Conservation (phyloP, 2,329 filamentous ascomycete species). For the Ophiostoma pallidulum region DNA sequence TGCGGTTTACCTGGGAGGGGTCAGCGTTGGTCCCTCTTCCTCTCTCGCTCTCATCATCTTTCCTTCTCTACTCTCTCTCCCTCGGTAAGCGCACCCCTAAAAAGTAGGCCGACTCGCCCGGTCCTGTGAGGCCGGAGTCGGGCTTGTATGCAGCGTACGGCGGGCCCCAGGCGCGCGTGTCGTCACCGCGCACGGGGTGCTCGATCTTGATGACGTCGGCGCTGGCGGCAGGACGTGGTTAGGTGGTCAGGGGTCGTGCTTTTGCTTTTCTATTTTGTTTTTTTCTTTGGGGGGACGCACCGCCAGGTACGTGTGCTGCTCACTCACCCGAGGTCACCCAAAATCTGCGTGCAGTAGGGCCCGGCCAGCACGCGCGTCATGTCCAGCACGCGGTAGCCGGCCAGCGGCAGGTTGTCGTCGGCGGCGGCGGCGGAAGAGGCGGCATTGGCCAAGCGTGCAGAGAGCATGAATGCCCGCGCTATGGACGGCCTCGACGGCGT, state of each 20-base stretch:
- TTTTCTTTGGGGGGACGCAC: too few relatives aligned
- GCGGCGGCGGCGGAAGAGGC: not conserved
- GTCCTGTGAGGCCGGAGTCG: conserved; percentile 50
- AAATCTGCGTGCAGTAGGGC: conserved; percentile 95
- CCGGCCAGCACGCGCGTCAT: conserved; percentile 95
- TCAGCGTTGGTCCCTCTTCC: too few relatives aligned
- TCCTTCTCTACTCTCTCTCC: too few relatives aligned
- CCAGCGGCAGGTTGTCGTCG: conserved; percentile 49
- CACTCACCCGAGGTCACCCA: conserved; percentile 92
- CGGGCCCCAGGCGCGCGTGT: conserved; percentile 93
- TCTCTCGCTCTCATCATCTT: too few relatives aligned
- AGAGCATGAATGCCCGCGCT: too few relatives aligned
- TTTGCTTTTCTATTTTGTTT: too few relatives aligned
- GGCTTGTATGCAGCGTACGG: conserved; percentile 75
- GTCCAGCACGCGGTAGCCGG: conserved; percentile 82
- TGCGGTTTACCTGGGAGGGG: conserved; percentile 84
- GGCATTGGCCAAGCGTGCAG: not conserved
- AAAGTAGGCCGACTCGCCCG: conserved; percentile 93
- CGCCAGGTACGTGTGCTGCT: too few relatives aligned
- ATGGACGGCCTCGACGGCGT: too few relatives aligned
- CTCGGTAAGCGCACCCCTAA: conserved; percentile 70
- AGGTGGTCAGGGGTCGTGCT: too few relatives aligned
- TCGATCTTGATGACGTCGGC: conserved; percentile 97
- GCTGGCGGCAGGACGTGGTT: conserved; percentile 42
- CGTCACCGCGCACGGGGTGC: conserved; percentile 82